These are phyloP conservation scores for Brettanomyces naardenensis DNA, from an alignment of 805 yeast species.

Conservation along the genomic window DNA sequence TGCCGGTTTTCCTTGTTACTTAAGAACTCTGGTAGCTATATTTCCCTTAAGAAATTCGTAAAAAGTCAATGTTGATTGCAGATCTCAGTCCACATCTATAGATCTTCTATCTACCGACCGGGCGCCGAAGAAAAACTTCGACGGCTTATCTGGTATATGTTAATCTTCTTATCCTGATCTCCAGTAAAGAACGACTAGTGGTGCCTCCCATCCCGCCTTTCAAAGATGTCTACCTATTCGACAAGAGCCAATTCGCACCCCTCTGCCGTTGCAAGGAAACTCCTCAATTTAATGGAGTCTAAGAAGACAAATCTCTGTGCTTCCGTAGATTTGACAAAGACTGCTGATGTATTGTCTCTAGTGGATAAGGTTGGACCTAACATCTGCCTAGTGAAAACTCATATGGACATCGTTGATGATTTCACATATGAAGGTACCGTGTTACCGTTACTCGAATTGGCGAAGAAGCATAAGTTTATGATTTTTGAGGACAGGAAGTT, in stretches of 20 bases:
- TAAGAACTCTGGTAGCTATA: too few species aligned
- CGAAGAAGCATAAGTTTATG: constrained; percentile 79
- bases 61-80: too few species aligned
- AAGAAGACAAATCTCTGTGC: constrained; percentile 91
- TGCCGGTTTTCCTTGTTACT: too few species aligned
- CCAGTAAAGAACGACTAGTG: too few species aligned
- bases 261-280: constrained; percentile 72
- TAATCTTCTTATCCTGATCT: too few species aligned
- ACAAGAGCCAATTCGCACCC: constrained; percentile 68
- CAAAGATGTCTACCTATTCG: too few species aligned
- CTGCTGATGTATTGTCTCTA: constrained; percentile 62
- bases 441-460: constrained; percentile 59
- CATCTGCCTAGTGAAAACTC: constrained; percentile 89
- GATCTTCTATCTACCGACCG: too few species aligned
- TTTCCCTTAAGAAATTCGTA: too few species aligned
- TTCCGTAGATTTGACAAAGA: constrained; percentile 81
- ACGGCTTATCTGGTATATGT: too few species aligned
- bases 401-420: constrained; percentile 87
- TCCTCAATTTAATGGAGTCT: constrained; percentile 63
- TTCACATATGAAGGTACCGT: constrained; percentile 77
- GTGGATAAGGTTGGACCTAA: constrained; percentile 83
- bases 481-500: constrained; percentile 96
- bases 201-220: too few species aligned
- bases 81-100: too few species aligned
- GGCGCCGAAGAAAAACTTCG: too few species aligned